Evolutionary conservation across 31 red algal species (phyloP).

Genomic region (Porphyra umbilicalis): DNA sequence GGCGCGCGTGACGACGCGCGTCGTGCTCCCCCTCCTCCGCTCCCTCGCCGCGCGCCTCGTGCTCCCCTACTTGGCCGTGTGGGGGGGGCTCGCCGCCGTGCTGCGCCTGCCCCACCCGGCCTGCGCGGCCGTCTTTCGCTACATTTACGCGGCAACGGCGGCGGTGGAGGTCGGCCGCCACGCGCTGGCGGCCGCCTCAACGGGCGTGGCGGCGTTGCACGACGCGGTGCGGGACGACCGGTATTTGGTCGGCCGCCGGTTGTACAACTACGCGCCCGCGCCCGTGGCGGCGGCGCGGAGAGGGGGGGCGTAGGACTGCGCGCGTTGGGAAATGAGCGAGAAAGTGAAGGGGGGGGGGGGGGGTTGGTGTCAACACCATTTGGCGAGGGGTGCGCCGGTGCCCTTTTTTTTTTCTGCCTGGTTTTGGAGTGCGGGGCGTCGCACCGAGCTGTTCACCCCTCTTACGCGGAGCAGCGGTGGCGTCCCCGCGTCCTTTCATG

Average conservation of each 20-base stretch:
- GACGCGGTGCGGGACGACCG: conserved; percentile 87
- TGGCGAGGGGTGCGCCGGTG: neutral
- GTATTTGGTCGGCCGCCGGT: conserved; percentile 10
- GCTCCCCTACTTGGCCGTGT: conserved; percentile 42
- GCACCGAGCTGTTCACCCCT: too few relatives aligned
- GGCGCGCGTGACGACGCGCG: neutral
- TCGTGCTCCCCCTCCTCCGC: conserved; percentile 55
- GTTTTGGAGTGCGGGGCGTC: too few relatives aligned
- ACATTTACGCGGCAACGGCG: conserved; percentile 41
- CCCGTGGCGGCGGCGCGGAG: neutral
- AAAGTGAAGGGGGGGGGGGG: neutral
- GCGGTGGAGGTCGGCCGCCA: conserved; percentile 29
- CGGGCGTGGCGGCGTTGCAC: conserved; percentile 39
- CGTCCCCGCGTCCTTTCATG: too few relatives aligned
- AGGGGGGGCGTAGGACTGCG: neutral
- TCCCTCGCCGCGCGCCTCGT: conserved; percentile 30
- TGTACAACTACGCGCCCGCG: conserved; percentile 5
- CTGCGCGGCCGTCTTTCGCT: conserved; percentile 48
- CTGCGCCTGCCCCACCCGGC: conserved; percentile 36
- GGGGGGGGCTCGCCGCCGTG: conserved; percentile 24
- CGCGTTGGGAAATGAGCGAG: too few relatives aligned
- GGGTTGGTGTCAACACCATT: neutral
- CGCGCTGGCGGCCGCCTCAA: conserved; percentile 20
- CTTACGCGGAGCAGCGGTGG: too few relatives aligned
- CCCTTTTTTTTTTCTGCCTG: neutral